phyloP scores from a whole-genome alignment of 148 eudicot species.

The Cornus suecica region DNA sequence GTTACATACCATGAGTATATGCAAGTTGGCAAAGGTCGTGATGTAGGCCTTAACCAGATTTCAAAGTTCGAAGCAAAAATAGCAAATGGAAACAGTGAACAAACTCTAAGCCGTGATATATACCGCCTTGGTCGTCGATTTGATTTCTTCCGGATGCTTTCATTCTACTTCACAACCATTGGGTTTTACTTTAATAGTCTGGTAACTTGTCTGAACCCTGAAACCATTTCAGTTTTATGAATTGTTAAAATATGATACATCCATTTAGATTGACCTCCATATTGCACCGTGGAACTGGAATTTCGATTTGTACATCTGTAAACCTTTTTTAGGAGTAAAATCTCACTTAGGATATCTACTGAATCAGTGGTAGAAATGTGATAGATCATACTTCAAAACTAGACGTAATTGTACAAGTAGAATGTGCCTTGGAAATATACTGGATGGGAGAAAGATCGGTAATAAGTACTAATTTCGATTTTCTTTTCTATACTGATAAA shows the following conservation, averaged over 20 bases:
- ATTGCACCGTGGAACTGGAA: neutral
- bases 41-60: slow-evolving; percentile 91
- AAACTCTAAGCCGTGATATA: slow-evolving; percentile 85
- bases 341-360: neutral
- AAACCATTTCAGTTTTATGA: neutral
- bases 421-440: slow-evolving; percentile 3
- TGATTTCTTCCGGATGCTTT: slow-evolving; percentile 96
- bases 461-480: neutral
- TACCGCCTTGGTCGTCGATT: slow-evolving; percentile 88
- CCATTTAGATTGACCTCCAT: neutral
- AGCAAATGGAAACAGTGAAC: slow-evolving; percentile 97
- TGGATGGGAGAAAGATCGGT: neutral
- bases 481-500: neutral
- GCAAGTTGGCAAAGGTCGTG: slow-evolving; percentile 99
- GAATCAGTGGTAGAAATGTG: neutral
- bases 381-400: neutral
- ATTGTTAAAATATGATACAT: neutral
- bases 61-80: slow-evolving; percentile 97
- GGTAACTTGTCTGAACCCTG: slow-evolving; percentile 37
- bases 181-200: slow-evolving; percentile 90
- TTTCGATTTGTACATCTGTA: neutral
- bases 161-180: slow-evolving; percentile 87
- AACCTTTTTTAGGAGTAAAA: neutral
- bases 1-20: slow-evolving; percentile 89
- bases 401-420: neutral